Base-by-base conservation (phyloP, 306 rosid species). In the Cicer yamashitae region DNA sequence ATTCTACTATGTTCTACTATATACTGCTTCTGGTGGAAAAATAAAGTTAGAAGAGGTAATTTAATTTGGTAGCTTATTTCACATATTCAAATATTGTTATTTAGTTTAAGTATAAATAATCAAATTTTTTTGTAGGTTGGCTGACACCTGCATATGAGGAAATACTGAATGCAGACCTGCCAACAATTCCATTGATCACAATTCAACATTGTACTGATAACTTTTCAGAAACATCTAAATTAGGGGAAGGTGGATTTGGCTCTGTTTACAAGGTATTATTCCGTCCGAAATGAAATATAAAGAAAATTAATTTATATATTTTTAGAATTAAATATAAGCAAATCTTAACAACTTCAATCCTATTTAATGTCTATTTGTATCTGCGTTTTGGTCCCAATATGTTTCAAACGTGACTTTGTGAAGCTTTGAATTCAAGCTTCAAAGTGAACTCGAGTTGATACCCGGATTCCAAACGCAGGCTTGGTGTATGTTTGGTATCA, bases 231-330 rank as follows among this genome's bases (percentile, higher is more conserved):
- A 50, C 25, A 2, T 83, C 74, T 13, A 89, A 85, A 87, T 73
- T 89, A 51, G 89, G 91, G 22, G 73, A 83, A 79, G 93, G 93
- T 18, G 91, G 93, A 41, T 89, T 89, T 62, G 84, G 84, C 5
- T 67, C 77, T 77, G 84, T 80, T 43, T 84, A 87, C 74, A 87
- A 66, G 82, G 78, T 45, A 17, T 10, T 14, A 2, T 25, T 25
- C 4, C 34, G 34, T 25, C 4, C 34, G 4, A 25, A 25, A 25
- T 25, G 4, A 25, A 17, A 17, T 17, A 17, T 17, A 17, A 17
- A 17, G 1, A 17, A 17, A 17, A 17, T 17, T 17, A 17, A 25
- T 25, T 25, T 25, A 25, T 25, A 25, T 25, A 25, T 2, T 25
- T 25, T 25, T 25, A 25, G 4, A 25, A 25, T 25, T 25, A 25